phyloP scores from a whole-genome alignment of 2,329 filamentous ascomycete species.

The Blumeria graminis region DNA sequence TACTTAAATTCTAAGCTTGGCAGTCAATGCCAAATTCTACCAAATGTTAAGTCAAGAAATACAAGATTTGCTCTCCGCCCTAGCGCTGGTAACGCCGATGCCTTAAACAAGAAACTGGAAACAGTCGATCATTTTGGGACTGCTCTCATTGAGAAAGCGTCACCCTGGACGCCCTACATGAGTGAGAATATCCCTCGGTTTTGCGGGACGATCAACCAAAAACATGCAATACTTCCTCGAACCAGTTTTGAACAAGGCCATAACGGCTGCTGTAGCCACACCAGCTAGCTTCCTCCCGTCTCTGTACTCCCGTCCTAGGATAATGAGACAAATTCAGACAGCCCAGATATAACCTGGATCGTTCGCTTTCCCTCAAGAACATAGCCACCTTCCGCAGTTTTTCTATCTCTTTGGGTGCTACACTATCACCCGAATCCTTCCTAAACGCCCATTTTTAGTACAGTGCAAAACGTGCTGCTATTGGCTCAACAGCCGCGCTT shows the following conservation, averaged over 20 bases:
- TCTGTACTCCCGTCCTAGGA: background rate
- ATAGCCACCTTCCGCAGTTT: background rate
- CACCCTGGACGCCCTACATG: background rate
- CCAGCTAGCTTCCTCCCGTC: background rate
- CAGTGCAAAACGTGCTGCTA: background rate
- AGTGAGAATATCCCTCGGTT: background rate
- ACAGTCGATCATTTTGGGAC: background rate
- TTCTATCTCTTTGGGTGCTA: background rate
- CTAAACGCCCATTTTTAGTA: background rate
- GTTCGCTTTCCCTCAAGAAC: background rate
- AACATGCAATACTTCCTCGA: background rate
- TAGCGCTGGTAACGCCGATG: background rate
- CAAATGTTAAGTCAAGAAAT: background rate
- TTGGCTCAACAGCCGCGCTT: background rate
- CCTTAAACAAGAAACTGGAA: background rate
- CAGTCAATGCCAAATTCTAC: background rate
- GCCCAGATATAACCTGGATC: background rate
- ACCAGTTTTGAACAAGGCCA: background rate
- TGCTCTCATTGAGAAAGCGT: background rate
- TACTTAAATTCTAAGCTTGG: background rate
- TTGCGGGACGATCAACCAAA: background rate
- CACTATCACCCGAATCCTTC: background rate
- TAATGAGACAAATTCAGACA: background rate
- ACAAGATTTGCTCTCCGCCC: background rate
- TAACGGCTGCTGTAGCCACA: background rate